Conservation (phyloP, 768 basidiomycete genomes). For the Dictyophora rubrovolvata region DNA sequence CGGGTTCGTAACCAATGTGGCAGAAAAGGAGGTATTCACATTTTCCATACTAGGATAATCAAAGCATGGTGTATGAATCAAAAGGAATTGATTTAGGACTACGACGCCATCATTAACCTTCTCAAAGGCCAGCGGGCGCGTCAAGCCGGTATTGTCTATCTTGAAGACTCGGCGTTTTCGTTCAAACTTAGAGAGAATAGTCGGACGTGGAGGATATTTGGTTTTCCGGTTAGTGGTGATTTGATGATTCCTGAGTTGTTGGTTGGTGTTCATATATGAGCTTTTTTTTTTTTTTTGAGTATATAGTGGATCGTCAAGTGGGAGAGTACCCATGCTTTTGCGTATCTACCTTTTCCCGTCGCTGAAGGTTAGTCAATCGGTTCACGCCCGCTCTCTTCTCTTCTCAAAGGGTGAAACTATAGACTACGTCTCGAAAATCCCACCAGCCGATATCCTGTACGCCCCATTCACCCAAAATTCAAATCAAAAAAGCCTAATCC, state of each 20-base stretch:
- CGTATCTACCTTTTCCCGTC: neutral
- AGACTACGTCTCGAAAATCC: neutral
- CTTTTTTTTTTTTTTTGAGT: too few relatives aligned
- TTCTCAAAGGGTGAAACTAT: neutral
- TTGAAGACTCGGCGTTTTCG: slow-evolving; percentile 1
- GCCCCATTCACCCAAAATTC: neutral
- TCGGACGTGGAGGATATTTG: slow-evolving; percentile 8
- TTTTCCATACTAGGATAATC: neutral
- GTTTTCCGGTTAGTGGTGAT: slow-evolving; percentile 5
- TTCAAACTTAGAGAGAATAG: slow-evolving; percentile 1
- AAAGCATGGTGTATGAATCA: neutral
- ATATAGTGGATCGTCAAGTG: neutral
- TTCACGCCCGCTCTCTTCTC: neutral
- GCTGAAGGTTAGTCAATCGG: neutral
- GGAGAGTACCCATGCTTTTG: neutral
- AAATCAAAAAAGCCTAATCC: neutral
- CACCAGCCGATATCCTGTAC: neutral
- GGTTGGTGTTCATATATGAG: too few relatives aligned
- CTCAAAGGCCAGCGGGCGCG: slow-evolving; percentile 4
- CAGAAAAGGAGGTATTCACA: slow-evolving; percentile 5
- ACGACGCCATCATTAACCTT: neutral
- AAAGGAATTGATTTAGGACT: neutral
- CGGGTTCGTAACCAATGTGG: neutral
- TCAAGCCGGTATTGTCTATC: slow-evolving; percentile 1
- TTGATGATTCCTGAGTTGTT: too few relatives aligned